Evolutionary conservation across 352 stramenopile species (phyloP), one percentile per base, ranked within the genome.

Genomic region (Achlya hypogyna): DNA sequence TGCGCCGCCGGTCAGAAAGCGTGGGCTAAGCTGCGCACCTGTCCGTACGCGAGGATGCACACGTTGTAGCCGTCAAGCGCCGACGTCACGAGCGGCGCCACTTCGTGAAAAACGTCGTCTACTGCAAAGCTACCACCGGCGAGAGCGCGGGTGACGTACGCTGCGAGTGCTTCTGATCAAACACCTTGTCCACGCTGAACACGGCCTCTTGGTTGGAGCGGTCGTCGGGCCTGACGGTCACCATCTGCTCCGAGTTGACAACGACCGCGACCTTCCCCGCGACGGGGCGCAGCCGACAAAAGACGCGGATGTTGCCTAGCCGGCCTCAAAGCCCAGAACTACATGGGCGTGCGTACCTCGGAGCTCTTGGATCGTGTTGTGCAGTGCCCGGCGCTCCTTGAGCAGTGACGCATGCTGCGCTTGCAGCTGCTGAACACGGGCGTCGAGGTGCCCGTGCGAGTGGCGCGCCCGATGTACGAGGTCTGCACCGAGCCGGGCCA

Each of bases 1-100:
- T 82, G 35, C 32, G 45, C 5, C 27, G 49, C 42, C 28, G 23
- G 14, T 28, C 10, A 16, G 2, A 71, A 45, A 52, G 27, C 2
- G 6, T 60, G 9, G 49, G 53, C 54, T 3, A 10, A 65, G 2
- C 34, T 20, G 23, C 68, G 23, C 35, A 79, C 81, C 74, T 98
- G 96, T 1, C 96, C 96, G 75, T 98, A 98, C 0, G 95, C 94
- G 72, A 99, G 97, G 38, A 99, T 82, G 64, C 89, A 98, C 10
- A 96, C 89, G 72, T 98, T 91, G 65, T 87, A 92, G 31, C 96
- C 96, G 66, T 97, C 91, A 18, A 97, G 65, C 0, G 87, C 88
- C 8, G 85, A 82, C 52, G 82, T 76, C 10, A 98, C 88, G 8
- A 98, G 78, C 51, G 91, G 91, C 65, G 88, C 82, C 28, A 97